These are phyloP conservation scores for Neurospora sublineolata DNA, from an alignment of 495 filamentous ascomycete species.

Conservation along the genomic window DNA sequence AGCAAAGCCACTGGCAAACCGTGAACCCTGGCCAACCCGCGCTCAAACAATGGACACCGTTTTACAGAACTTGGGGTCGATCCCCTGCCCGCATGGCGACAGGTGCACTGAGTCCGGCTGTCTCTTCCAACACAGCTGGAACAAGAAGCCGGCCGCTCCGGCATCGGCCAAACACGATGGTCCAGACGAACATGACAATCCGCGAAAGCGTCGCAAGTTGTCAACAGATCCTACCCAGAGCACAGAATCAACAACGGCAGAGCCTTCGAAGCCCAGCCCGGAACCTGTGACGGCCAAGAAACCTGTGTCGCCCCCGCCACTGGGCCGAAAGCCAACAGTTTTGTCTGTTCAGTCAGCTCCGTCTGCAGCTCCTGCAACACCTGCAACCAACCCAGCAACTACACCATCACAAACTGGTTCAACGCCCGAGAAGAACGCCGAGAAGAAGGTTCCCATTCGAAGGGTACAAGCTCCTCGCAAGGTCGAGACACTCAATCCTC, in stretches of 20 bases:
- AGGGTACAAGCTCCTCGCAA: slow-evolving; percentile 17
- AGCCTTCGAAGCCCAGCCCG: not conserved
- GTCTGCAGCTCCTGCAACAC: not conserved
- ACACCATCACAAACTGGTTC: not conserved
- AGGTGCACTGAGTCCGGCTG: slow-evolving; percentile 29
- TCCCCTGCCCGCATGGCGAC: slow-evolving; percentile 53
- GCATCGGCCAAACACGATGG: not conserved
- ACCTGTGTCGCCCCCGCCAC: slow-evolving; percentile 22
- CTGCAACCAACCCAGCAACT: not conserved
- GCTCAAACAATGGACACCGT: slow-evolving; percentile 50
- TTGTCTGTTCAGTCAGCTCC: not conserved
- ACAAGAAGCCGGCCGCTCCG: slow-evolving; percentile 9
- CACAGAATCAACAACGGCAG: not conserved
- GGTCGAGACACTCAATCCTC: slow-evolving; percentile 60
- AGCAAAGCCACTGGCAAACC: not conserved
- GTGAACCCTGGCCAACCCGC: slow-evolving; percentile 3
- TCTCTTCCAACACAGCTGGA: slow-evolving; percentile 30
- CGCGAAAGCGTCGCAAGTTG: slow-evolving; percentile 22
- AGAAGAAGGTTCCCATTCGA: not conserved
- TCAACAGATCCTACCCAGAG: slow-evolving; percentile 7
- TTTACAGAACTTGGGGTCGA: slow-evolving; percentile 50
- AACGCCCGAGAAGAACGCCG: not conserved
- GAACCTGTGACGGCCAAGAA: slow-evolving; percentile 10
- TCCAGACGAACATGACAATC: slow-evolving; percentile 3
- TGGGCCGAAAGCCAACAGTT: slow-evolving; percentile 16